A percentile compares a stretch with the other conserved stretches of the same genome.
phyloP scores from a whole-genome alignment of 768 basidiomycete species.

The Leccinum disarticulatum region DNA sequence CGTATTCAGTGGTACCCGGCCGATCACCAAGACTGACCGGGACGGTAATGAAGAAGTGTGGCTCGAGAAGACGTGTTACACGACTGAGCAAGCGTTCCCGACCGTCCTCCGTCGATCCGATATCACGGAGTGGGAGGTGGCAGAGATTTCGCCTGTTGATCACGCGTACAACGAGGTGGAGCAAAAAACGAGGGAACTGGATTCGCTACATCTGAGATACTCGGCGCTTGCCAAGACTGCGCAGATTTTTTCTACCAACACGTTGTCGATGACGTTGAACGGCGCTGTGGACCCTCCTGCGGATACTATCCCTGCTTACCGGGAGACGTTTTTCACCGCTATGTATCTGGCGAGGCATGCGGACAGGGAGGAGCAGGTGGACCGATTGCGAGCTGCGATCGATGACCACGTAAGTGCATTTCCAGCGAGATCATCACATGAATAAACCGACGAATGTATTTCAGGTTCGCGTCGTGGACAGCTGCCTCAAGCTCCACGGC shows the following conservation, averaged over 20 bases:
- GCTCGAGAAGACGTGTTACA: constrained; percentile 87
- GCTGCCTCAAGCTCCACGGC: constrained; percentile 81
- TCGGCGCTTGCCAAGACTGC: constrained; percentile 75
- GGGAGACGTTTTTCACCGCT: constrained; percentile 70
- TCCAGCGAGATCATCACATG: neutral
- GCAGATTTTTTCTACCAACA: constrained; percentile 73
- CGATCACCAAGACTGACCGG: constrained; percentile 58
- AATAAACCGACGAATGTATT: constrained; percentile 1
- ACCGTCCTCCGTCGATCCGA: constrained; percentile 90
- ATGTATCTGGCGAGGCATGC: constrained; percentile 69
- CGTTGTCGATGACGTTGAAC: constrained; percentile 84
- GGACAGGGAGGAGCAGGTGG: constrained; percentile 67
- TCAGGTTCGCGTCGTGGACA: constrained; percentile 78
- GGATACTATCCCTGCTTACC: constrained; percentile 74
- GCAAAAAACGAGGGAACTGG: constrained; percentile 75
- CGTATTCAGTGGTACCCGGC: constrained; percentile 74
- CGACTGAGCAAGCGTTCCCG: constrained; percentile 87
- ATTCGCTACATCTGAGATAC: constrained; percentile 66
- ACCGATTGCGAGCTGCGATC: constrained; percentile 70
- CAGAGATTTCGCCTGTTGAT: constrained; percentile 84
- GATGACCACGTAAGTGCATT: constrained; percentile 68
- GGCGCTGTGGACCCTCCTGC: constrained; percentile 79
- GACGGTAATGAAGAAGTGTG: constrained; percentile 75
- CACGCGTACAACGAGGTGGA: constrained; percentile 81
- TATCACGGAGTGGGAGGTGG: constrained; percentile 64